Percentiles rank a stretch among this genome's conserved stretches.
phyloP scores from a whole-genome alignment of 352 stramenopile species.

The Globisporangium paddicum region DNA sequence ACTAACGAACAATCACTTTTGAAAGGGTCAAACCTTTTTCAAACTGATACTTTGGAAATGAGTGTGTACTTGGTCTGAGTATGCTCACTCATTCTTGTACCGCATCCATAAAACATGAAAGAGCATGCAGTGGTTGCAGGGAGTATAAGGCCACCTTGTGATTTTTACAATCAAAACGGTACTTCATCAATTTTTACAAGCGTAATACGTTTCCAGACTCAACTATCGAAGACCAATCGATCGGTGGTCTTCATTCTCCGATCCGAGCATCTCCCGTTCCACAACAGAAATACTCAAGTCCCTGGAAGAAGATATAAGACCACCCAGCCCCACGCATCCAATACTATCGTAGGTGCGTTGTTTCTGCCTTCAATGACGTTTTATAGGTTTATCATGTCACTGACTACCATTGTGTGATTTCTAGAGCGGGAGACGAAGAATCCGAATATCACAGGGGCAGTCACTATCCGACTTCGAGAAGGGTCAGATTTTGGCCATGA shows the following conservation, averaged over 20 bases:
- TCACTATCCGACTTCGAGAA: neutral
- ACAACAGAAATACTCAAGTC: neutral
- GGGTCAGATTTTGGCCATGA: too few species aligned
- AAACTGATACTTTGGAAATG: too few species aligned
- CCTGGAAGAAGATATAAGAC: neutral
- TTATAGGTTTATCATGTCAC: neutral
- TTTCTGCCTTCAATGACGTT: too few species aligned
- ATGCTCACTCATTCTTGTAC: too few species aligned
- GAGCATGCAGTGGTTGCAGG: too few species aligned
- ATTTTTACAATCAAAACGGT: neutral
- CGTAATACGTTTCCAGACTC: too few species aligned
- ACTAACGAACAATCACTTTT: too few species aligned
- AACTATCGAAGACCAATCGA: too few species aligned
- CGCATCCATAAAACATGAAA: too few species aligned
- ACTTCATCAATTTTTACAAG: too few species aligned
- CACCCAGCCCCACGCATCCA: neutral
- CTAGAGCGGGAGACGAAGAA: neutral
- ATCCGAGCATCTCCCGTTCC: neutral
- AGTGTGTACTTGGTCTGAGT: too few species aligned
- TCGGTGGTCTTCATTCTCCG: neutral
- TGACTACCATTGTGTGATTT: neutral
- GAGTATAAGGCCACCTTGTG: neutral
- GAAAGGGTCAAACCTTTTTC: too few species aligned
- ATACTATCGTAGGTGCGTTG: neutral
- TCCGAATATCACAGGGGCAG: neutral